phyloP scores from a whole-genome alignment of 768 basidiomycete genomes.

The Lactarius vividus region DNA sequence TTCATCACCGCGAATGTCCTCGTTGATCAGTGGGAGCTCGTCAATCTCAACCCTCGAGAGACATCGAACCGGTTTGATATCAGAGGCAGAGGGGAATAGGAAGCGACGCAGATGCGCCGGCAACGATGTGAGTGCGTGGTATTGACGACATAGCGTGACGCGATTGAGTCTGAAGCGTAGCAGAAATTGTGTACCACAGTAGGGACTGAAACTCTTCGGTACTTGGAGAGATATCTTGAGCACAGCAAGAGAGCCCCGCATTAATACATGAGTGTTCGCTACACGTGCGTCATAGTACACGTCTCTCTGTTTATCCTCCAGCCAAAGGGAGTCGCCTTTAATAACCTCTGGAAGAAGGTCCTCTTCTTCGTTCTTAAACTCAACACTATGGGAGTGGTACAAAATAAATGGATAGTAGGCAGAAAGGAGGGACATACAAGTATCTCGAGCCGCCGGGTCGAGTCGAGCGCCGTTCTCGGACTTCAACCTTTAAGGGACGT shows the following conservation, averaged over 20 bases:
- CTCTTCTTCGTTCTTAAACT: conserved; percentile 17
- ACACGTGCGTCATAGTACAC: conserved; percentile 21
- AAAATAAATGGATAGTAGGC: neutral
- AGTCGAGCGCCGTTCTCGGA: neutral
- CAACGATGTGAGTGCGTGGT: conserved; percentile 50
- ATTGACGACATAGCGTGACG: conserved; percentile 54
- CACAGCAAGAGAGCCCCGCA: conserved; percentile 29
- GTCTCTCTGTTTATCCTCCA: conserved; percentile 18
- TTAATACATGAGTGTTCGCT: neutral
- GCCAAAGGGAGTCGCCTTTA: conserved; percentile 16
- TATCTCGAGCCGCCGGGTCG: too few species aligned
- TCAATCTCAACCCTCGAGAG: conserved; percentile 24
- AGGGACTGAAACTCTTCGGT: conserved; percentile 40
- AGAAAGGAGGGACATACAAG: neutral
- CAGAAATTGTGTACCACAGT: conserved; percentile 41
- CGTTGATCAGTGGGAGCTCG: conserved; percentile 38
- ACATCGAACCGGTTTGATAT: conserved; percentile 30
- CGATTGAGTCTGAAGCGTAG: conserved; percentile 56
- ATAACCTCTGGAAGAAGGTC: conserved; percentile 17
- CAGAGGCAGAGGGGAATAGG: conserved; percentile 45
- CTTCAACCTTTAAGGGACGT: neutral
- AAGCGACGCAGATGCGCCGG: conserved; percentile 44
- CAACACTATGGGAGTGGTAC: neutral
- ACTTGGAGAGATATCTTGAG: conserved; percentile 53
- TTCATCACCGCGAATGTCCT: conserved; percentile 44